Conservation (phyloP, 83 land plant genomes). For the Diphasiastrum complanatum region DNA sequence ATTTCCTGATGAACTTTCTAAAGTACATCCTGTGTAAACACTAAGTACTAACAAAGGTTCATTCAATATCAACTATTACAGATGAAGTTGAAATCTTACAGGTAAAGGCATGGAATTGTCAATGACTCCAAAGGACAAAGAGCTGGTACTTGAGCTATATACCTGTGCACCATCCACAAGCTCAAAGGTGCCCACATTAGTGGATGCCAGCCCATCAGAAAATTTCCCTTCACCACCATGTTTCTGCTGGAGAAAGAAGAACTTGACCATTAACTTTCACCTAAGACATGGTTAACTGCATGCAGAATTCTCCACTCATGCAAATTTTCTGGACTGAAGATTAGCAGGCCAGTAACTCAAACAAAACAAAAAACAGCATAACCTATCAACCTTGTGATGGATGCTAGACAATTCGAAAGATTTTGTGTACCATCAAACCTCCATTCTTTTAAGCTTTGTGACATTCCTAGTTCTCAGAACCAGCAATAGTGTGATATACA, state of each 20-base stretch:
- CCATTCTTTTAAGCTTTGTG: too few species aligned
- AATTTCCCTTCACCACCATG: slow-evolving; percentile 17
- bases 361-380: too few species aligned
- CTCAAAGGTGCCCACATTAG: slow-evolving; percentile 56
- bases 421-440: too few species aligned
- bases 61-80: not conserved
- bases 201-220: slow-evolving; percentile 44
- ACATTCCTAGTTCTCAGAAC: too few species aligned
- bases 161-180: slow-evolving; percentile 60
- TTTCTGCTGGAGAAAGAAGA: slow-evolving; percentile 30
- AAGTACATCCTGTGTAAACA: not conserved
- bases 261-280: too few species aligned
- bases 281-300: too few species aligned
- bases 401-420: too few species aligned
- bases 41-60: not conserved
- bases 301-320: too few species aligned
- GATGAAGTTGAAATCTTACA: slow-evolving; percentile 1
- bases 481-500: too few species aligned
- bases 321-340: too few species aligned
- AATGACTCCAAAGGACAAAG: slow-evolving; percentile 8
- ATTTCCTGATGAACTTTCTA: slow-evolving; percentile 1
- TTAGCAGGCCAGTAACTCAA: too few species aligned
- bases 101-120: not conserved
- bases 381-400: too few species aligned
- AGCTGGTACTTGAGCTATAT: slow-evolving; percentile 10